Conservation (phyloP, 2,329 filamentous ascomycete genomes). For the Colletotrichum phormii region DNA sequence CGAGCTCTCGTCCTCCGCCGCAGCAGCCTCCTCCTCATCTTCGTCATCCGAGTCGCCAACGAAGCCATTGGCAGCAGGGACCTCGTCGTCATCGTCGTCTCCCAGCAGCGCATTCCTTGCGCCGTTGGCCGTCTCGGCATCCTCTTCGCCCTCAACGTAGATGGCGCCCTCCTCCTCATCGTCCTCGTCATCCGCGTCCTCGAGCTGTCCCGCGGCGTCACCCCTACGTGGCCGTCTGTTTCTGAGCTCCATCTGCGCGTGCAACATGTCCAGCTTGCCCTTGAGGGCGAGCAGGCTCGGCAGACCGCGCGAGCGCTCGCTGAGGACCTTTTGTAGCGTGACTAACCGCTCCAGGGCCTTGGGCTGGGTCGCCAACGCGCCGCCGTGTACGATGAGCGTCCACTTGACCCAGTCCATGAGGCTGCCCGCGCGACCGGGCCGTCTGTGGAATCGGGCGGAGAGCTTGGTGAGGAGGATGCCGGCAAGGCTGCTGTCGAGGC, state of each 20-base stretch:
- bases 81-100: constrained; percentile 69
- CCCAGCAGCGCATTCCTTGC: constrained; percentile 52
- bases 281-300: constrained; percentile 88
- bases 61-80: constrained; percentile 65
- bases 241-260: constrained; percentile 87
- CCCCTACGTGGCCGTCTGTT: constrained; percentile 70
- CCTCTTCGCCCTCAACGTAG: constrained; percentile 85
- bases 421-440: constrained; percentile 88
- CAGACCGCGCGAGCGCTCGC: constrained; percentile 85
- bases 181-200: constrained; percentile 62
- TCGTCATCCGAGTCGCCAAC: constrained; percentile 71
- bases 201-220: constrained; percentile 49
- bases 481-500: constrained; percentile 87
- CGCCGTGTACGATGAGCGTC: constrained; percentile 92
- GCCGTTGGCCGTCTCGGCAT: constrained; percentile 49
- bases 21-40: constrained; percentile 53
- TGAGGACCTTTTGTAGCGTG: constrained; percentile 86
- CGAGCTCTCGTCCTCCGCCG: constrained; percentile 57
- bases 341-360: constrained; percentile 82
- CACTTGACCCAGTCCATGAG: constrained; percentile 97
- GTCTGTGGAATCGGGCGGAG: constrained; percentile 85
- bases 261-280: constrained; percentile 94
- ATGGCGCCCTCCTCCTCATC: constrained; percentile 78
- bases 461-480: constrained; percentile 83
- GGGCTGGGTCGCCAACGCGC: constrained; percentile 88